Conservation (phyloP, 2,329 filamentous ascomycete species). For the Pestalotiopsis sp. region DNA sequence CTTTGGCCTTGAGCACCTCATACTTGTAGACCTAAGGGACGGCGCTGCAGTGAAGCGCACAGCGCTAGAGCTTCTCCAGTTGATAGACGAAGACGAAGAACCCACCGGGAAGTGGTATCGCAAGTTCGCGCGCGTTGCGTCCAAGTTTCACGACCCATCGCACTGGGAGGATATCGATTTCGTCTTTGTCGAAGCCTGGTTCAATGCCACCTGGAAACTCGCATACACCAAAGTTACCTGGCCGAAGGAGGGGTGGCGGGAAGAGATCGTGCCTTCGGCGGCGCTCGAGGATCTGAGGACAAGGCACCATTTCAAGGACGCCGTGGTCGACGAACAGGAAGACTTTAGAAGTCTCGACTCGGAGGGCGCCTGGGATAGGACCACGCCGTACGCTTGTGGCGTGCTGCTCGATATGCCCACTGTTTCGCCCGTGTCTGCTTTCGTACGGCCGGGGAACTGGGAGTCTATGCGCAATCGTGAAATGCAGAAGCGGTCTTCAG, state of each 20-base stretch:
- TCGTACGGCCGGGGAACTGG: not conserved
- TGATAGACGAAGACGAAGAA: not conserved
- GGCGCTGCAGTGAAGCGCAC: not conserved
- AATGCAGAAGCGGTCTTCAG: too few relatives aligned
- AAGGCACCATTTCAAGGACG: not conserved
- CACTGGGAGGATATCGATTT: not conserved
- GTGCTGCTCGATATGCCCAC: not conserved
- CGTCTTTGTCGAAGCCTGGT: conserved; percentile 1
- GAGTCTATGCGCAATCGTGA: not conserved
- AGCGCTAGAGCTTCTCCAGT: not conserved
- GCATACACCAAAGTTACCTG: not conserved
- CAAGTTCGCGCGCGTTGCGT: not conserved
- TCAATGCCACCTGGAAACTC: not conserved
- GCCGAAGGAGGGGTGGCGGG: not conserved
- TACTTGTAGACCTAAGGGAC: not conserved
- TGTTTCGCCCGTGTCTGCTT: not conserved
- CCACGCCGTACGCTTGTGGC: not conserved
- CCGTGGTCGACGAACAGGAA: not conserved
- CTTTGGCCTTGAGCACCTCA: not conserved
- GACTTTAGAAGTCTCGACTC: not conserved
- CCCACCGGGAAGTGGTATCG: not conserved
- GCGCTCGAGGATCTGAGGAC: not conserved
- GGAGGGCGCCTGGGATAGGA: not conserved
- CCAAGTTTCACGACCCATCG: not conserved
- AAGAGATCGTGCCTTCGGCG: not conserved